phyloP scores from a whole-genome alignment of 1,284 basidiomycete genomes.

The Ustilago esculenta region DNA sequence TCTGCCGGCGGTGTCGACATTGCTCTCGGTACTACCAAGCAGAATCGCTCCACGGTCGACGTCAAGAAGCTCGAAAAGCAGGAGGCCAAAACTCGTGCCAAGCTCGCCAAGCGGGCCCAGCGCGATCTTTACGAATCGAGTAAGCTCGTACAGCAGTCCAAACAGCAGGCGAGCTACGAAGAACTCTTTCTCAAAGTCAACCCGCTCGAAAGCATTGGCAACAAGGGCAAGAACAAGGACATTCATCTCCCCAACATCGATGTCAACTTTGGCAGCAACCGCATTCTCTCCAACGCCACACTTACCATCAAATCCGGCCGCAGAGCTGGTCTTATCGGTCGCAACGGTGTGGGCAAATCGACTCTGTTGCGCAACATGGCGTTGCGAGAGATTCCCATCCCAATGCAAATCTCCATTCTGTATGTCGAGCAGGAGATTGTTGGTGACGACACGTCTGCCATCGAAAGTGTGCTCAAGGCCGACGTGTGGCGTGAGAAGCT shows the following conservation, averaged over 20 bases:
- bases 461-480: constrained; percentile 88
- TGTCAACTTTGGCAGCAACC: constrained; percentile 76
- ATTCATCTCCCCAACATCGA: constrained; percentile 95
- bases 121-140: constrained; percentile 91
- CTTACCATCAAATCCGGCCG: constrained; percentile 52
- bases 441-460: constrained; percentile 90
- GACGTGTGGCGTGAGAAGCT: constrained; percentile 66
- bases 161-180: constrained; percentile 93
- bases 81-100: constrained; percentile 96
- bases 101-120: constrained; percentile 90
- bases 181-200: constrained; percentile 99
- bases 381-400: constrained; percentile 84
- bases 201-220: constrained; percentile 81
- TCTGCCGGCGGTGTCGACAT: constrained; percentile 72
- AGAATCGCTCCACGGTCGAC: constrained; percentile 94
- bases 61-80: constrained; percentile 98
- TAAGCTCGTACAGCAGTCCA: constrained; percentile 89
- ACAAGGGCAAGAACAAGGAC: constrained; percentile 79
- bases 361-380: constrained; percentile 96
- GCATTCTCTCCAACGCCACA: constrained; percentile 78
- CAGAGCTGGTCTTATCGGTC: constrained; percentile 71
- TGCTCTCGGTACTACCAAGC: constrained; percentile 91
- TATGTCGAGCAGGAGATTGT: constrained; percentile 93
- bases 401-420: constrained; percentile 88
- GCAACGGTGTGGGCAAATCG: constrained; percentile 89